Evolutionary conservation across 106 monocot species (phyloP).

Genomic region (Phalaenopsis aphrodite): DNA sequence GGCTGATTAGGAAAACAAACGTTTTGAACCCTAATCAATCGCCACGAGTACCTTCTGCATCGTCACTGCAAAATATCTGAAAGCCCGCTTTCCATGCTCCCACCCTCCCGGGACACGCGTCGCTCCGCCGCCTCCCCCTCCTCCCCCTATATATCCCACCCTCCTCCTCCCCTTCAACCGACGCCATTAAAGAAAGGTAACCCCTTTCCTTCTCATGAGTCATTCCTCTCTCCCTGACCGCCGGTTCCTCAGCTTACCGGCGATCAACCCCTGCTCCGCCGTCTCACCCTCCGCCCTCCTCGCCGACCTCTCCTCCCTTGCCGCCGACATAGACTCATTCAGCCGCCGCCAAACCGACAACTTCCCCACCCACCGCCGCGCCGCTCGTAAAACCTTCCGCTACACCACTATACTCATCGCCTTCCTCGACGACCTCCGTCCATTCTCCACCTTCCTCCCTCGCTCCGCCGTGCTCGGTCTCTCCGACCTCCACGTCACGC

Average conservation of each 20-base stretch:
- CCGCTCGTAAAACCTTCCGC: conserved; percentile 20
- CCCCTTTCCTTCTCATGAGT: neutral
- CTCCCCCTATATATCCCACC: neutral
- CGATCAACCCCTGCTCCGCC: conserved; percentile 36
- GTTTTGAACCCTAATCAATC: no score
- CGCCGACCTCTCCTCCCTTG: conserved; percentile 27
- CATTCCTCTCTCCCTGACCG: conserved; percentile 13
- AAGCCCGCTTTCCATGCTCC: neutral
- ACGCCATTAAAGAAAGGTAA: neutral
- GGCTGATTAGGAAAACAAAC: no score
- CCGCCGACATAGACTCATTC: conserved; percentile 10
- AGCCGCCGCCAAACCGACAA: neutral
- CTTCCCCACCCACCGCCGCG: conserved; percentile 22
- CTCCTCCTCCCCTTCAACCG: neutral
- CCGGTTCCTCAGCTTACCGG: conserved; percentile 37
- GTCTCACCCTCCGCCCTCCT: conserved; percentile 37
- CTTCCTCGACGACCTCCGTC: conserved; percentile 38
- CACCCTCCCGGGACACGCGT: no score
- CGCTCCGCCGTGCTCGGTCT: conserved; percentile 25
- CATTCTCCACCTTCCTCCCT: conserved; percentile 18
- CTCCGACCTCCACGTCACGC: conserved; percentile 60
- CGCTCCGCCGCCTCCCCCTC: neutral
- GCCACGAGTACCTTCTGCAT: no score
- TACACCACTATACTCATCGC: conserved; percentile 17
- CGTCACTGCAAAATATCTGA: no score